phyloP scores from a whole-genome alignment of 495 filamentous ascomycete genomes.

The Pyrenula aspistea region DNA sequence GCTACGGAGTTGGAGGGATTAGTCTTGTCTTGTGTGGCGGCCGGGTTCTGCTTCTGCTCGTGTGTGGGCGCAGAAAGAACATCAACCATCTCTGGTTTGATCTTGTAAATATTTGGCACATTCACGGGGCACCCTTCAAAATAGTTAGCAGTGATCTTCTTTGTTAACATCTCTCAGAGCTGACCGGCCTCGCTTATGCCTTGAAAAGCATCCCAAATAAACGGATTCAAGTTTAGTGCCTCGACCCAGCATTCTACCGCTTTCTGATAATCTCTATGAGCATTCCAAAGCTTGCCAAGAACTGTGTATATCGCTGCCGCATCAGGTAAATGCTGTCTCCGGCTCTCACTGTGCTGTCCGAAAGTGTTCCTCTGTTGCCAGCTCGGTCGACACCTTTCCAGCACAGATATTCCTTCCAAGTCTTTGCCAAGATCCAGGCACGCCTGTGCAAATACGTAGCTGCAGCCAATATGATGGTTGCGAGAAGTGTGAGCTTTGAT shows the following conservation, averaged over 20 bases:
- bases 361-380: conserved; percentile 6
- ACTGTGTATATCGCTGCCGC: conserved; percentile 69
- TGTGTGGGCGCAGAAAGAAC: conserved; percentile 27
- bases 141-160: conserved; percentile 22
- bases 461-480: conserved; percentile 71
- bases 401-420: conserved; percentile 63
- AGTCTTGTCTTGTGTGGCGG: conserved; percentile 24
- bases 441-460: conserved; percentile 83
- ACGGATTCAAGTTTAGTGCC: conserved; percentile 79
- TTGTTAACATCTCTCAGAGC: conserved; percentile 12
- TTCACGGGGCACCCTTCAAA: conserved; percentile 60
- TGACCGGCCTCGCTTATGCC: conserved; percentile 61
- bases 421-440: conserved; percentile 68
- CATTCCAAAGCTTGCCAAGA: conserved; percentile 77
- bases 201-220: conserved; percentile 96
- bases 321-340: conserved; percentile 60
- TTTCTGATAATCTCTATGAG: conserved; percentile 65
- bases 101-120: conserved; percentile 74
- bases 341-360: conserved; percentile 60
- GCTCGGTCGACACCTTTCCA: conserved; percentile 54
- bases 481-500: conserved; percentile 49
- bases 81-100: conserved; percentile 52
- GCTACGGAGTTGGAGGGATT: conserved; percentile 27
- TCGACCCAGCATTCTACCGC: conserved; percentile 77
- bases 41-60: conserved; percentile 14